Base-by-base conservation (phyloP, 768 basidiomycete genomes). In the Mycena indigotica region DNA sequence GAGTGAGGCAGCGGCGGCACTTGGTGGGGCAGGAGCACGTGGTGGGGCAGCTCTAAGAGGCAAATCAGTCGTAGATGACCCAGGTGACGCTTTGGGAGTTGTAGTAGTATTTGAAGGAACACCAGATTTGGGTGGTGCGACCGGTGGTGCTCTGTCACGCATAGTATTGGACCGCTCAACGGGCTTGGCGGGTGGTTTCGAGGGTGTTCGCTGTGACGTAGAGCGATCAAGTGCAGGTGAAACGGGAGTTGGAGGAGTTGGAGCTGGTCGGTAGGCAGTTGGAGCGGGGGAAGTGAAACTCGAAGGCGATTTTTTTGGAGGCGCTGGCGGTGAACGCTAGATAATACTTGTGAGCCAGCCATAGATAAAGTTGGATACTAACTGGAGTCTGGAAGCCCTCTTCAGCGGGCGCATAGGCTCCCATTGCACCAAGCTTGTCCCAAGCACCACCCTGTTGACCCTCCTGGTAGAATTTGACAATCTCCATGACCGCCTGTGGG, bases 401-500 rank as follows among this genome's bases (percentile, higher is more conserved):
- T 35, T 85, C 84, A 4, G 56, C 60, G 53, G 61, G 46, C 13
- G 66, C 69, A 38, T 62, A 58, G 32, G 58, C 68, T n/a, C 72
- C 82, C 64, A 85, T 79, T 15, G 82, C 78, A 15, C 86, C 89
- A 72, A 93, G 82, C 80, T 93, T 94, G 72, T 90, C 91, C 91
- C 91, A 94, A 28, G 86, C 86, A 66, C 87, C 87, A 57, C 84
- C 83, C n/a, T n/a, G n/a, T 58, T 86, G 82, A 30, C 89, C 85
- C 73, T 95, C 91, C 67, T 98, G 96, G 72, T 97, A 98, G 75
- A 98, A 98, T 68, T 95, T 95, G 72, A 99, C 96, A 61, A 98
- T 96, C 68, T 98, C 97, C 86, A 95, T 94, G 59, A 98, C 94
- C 3, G 94, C 94, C 74, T 97, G 89, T 0, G 97, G 97, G 68